Evolutionary conservation across 2,329 filamentous ascomycete species (phyloP), one percentile per base, ranked within the genome.

Genomic region (Samsoniella hepiali): DNA sequence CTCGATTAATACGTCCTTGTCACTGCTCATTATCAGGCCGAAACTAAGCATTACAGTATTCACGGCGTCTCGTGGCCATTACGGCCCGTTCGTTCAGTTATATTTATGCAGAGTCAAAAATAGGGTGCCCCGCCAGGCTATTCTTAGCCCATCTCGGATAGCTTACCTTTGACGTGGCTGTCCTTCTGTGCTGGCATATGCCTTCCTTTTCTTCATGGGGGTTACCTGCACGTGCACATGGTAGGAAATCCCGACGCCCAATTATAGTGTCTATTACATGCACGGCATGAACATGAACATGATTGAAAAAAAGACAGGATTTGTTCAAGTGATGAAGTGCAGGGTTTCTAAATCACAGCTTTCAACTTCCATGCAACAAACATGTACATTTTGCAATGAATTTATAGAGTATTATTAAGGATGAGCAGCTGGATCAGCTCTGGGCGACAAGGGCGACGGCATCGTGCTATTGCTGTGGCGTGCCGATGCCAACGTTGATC

Each of bases 391-490:
- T 22, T 22, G 22, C 22, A 22, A 22, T 22, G 22, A 22, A 22
- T 22, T 22, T 22, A 22, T 22, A 22, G 1, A 22, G 22, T 22
- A 22, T 22, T 36, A n/a, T 10, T 7, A 31, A 34, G 50, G 6
- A 34, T 17, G 29, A 36, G 22, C 22, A 29, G 32, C 34, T 29
- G 11, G 3, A 31, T 31, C 34, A 8, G 13, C 8, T 31, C n/a
- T 27, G 10, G n/a, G 29, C 15, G 17, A 27, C 29, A 5, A 5
- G 34, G 9, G 22, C 22, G 36, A 17, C 13, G 34, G 5, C 8
- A 42, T 56, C 53, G 53, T 56, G 53, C 53, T n/a, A 31, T 56
- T 36, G 10, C 6, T 42, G 36, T 56, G 53, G 29, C 53, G 36
- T 42, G 36, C 29, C n/a, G n/a, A 40, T 7, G 51, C 34, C 51